Base-by-base conservation (phyloP, 768 basidiomycete species). In the Lactifluus volemus region DNA sequence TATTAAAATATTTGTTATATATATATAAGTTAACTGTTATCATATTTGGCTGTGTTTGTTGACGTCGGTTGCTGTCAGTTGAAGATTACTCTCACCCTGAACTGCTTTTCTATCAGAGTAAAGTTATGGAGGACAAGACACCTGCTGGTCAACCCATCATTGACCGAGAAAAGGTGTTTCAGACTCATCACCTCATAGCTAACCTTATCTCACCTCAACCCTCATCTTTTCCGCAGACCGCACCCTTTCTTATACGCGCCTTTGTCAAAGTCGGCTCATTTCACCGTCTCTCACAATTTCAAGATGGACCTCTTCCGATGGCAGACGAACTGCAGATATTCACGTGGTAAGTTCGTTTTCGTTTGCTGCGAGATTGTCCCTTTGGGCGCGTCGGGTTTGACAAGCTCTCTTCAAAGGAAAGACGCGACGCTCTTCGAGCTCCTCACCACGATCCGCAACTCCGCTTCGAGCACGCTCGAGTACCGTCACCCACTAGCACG, bases 301-400 rank as follows among this genome's bases (percentile, higher is more conserved):
- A 92, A 68, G 88, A 92, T 60, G 84, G 87, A 0, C 79, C 81
- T 2, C 76, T 88, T 3, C 90, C 90, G 7, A 84, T 84, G 2
- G 84, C 84, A 6, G 90, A 92, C 63, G 90, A 92, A 68, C 85
- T 89, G 50, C 89, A 91, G 68, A 73, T 92, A 38, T 92, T 86
- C 67, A 86, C 87, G 7, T 92, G 90, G 90, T 88, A 67, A 25
- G 77, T 66, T 1, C 6, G 4, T 17, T 1, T 29, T 36, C 5
- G 32, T 29, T 25, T 2, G 25, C 25, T 25, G 25, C 25, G 42
- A 5, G 30, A 0, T 38, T 21, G 29, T 2, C 14, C 21, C 34
- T 7, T 25, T 38, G 15, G 8, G 30, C 49, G 41, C 41, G 10
- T 21, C 49, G 49, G 25, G 48, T 19, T 17, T 58, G 49, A 52